Evolutionary conservation across 345 rosid species (phyloP), one percentile per base, ranked within the genome.

Genomic region (Lepidium sativum): DNA sequence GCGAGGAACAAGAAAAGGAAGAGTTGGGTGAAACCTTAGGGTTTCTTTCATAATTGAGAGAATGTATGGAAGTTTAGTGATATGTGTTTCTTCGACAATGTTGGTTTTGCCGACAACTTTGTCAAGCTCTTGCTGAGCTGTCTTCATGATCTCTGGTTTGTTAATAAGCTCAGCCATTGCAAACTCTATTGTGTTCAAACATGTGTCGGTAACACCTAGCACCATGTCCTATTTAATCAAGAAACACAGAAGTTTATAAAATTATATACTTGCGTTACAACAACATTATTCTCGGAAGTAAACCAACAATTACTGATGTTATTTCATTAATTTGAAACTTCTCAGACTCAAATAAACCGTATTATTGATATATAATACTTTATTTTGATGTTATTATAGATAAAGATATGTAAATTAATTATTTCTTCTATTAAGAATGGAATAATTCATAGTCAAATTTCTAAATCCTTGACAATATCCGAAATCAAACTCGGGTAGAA

Each of bases 31-130:
- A 11, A 73, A 52, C 4, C 77, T 67, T 4, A 73, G 68, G 4
- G 77, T 73, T 54, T 73, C 77, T 54, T 67, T 73, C 63, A 67
- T 54, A 6, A 67, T 45, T 49, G 73, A 45, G 9, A 44, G 1
- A 12, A 73, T 10, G 57, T 67, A 65, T 6, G 68, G 73, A 23
- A 73, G 73, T 14, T 7, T 53, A 8, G 58, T 9, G 14, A 67
- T 60, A 53, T 67, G 68, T 35, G 57, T 43, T 55, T 67, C 77
- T 73, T 73, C 72, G 2, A 73, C 50, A 6, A 41, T 52, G 18
- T 58, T 60, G 16, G 37, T 33, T 27, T 31, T 51, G 9, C 73
- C 73, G 3, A 74, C 63, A 43, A 61, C 60, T 74, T 61, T 20
- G 17, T 60, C 69, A 2, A 74, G 39, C 44, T 74, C 73, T 38